phyloP scores from a whole-genome alignment of 345 rosid genomes.

The Salix koriyanagi region DNA sequence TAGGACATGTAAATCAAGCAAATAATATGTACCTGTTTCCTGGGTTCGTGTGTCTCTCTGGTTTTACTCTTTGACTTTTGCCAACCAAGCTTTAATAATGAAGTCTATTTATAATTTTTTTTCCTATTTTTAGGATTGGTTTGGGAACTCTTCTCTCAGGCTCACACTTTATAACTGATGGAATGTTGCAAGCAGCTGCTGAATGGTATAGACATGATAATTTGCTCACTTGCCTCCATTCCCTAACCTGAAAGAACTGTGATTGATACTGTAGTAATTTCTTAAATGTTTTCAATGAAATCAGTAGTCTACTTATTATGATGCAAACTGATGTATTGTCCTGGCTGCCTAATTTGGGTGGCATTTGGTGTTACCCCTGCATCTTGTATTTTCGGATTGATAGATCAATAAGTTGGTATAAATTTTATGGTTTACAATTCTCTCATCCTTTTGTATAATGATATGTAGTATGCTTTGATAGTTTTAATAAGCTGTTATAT shows the following conservation, averaged over 20 bases:
- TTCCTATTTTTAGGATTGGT: constrained; percentile 58
- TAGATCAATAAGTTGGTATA: background rate
- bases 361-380: background rate
- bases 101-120: background rate
- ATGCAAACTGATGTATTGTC: background rate
- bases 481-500: background rate
- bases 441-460: background rate
- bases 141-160: constrained; percentile 85
- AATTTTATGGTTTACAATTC: background rate
- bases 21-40: constrained; percentile 99
- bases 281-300: background rate
- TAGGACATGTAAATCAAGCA: constrained; percentile 94
- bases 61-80: constrained; percentile 2
- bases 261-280: background rate
- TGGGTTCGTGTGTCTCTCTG: constrained; percentile 53
- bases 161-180: constrained; percentile 73
- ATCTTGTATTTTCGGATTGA: background rate
- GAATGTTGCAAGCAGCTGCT: constrained; percentile 86
- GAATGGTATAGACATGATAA: constrained; percentile 57
- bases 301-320: background rate
- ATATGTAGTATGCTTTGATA: background rate
- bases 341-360: background rate
- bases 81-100: constrained; percentile 3
- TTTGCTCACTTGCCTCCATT: background rate
- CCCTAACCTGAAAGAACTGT: background rate